Conservation (phyloP, 352 stramenopile genomes). For the Globisporangium viniferum region DNA sequence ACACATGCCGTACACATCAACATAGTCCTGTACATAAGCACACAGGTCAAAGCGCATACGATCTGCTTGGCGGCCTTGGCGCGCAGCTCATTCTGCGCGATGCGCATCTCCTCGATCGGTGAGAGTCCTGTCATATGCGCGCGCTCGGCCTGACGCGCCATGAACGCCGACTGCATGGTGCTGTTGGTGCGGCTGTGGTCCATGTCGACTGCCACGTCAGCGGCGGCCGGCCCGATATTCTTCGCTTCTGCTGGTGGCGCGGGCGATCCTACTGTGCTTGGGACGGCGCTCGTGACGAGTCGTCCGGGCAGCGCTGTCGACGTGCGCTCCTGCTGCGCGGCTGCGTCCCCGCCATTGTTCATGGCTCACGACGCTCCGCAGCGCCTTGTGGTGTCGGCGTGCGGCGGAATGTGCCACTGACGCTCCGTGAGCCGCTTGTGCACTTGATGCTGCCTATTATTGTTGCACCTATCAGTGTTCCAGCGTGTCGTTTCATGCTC, state of each 20-base stretch:
- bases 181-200: conserved; percentile 6
- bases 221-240: not conserved
- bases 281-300: not conserved
- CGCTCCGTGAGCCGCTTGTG: too few relatives aligned
- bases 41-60: conserved; percentile 17
- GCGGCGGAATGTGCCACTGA: too few relatives aligned
- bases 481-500: too few relatives aligned
- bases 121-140: conserved; percentile 70
- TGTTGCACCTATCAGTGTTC: too few relatives aligned
- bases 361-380: not conserved
- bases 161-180: conserved; percentile 53
- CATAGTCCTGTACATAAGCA: not conserved
- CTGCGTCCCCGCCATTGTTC: not conserved
- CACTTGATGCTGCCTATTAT: too few relatives aligned
- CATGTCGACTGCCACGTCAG: conserved; percentile 1
- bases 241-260: not conserved
- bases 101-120: conserved; percentile 81
- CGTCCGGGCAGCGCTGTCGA: not conserved
- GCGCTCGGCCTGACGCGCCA: conserved; percentile 68
- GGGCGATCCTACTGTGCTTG: not conserved
- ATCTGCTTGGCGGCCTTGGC: conserved; percentile 64
- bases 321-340: not conserved
- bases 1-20: not conserved
- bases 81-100: conserved; percentile 76
- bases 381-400: not conserved